These are phyloP conservation scores for Colletotrichum tofieldiae DNA, from an alignment of 2,329 filamentous ascomycete species.

Conservation along the genomic window DNA sequence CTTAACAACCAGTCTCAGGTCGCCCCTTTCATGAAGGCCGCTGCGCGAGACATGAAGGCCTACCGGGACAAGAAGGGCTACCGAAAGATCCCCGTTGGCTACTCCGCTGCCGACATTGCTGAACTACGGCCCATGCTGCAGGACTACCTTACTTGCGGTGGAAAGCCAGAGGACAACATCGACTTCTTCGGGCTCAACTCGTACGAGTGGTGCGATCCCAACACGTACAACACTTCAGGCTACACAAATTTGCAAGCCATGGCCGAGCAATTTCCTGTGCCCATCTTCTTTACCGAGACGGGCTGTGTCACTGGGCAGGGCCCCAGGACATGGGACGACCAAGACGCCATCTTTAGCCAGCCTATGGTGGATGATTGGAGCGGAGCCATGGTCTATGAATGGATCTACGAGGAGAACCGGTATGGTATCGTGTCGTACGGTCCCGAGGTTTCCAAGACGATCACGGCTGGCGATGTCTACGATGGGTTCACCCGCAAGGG, in stretches of 20 bases:
- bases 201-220: slow-evolving; percentile 83
- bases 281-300: slow-evolving; percentile 91
- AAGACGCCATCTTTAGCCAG: slow-evolving; percentile 81
- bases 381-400: slow-evolving; percentile 89
- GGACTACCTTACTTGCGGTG: slow-evolving; percentile 84
- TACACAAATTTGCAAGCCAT: slow-evolving; percentile 79
- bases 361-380: slow-evolving; percentile 81
- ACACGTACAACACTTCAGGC: slow-evolving; percentile 74
- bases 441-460: slow-evolving; percentile 65
- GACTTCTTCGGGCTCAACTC: slow-evolving; percentile 92
- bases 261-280: slow-evolving; percentile 81
- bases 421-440: slow-evolving; percentile 89
- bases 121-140: slow-evolving; percentile 74
- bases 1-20: slow-evolving; percentile 71
- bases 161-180: slow-evolving; percentile 76
- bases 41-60: slow-evolving; percentile 85
- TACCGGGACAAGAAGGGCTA: slow-evolving; percentile 84
- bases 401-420: slow-evolving; percentile 87
- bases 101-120: slow-evolving; percentile 89
- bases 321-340: slow-evolving; percentile 78
- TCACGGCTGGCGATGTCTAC: slow-evolving; percentile 68
- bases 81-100: slow-evolving; percentile 86
- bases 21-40: slow-evolving; percentile 88
- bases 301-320: slow-evolving; percentile 78
- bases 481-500: slow-evolving; percentile 81